Conservation (phyloP, 257 asterid species). For the Solanum microdontum region DNA sequence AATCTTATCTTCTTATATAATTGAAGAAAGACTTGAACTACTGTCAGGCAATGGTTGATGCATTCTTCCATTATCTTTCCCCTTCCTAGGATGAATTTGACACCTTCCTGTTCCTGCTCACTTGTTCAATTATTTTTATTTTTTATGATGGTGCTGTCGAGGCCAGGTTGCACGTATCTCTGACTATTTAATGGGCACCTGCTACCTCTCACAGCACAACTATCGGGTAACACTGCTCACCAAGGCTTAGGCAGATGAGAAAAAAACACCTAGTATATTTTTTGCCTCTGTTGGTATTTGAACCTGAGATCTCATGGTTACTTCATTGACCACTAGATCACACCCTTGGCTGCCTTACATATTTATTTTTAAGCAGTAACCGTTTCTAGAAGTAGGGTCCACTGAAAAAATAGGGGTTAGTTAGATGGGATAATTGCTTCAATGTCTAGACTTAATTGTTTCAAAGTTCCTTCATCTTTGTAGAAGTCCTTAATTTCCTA, state of each 20-base stretch:
- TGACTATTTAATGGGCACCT: not conserved
- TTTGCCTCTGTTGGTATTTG: not conserved
- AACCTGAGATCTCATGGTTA: not conserved
- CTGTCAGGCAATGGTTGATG: constrained; percentile 47
- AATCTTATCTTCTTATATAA: not conserved
- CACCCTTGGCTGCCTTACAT: not conserved
- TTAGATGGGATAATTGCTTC: not conserved
- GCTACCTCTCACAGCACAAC: not conserved
- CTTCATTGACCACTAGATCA: not conserved
- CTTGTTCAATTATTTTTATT: not conserved
- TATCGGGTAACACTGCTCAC: not conserved
- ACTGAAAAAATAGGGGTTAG: not conserved
- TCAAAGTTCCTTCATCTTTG: not conserved
- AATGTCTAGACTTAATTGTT: not conserved
- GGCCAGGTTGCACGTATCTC: not conserved
- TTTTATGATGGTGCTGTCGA: not conserved
- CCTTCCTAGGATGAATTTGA: not conserved
- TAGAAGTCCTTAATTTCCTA: not conserved
- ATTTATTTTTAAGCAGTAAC: not conserved
- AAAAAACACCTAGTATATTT: not conserved
- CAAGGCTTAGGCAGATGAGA: not conserved
- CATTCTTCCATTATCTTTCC: constrained; percentile 17
- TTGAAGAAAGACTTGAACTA: not conserved
- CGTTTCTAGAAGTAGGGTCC: not conserved
- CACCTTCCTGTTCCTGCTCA: not conserved